Base-by-base conservation (phyloP, 208 protist genomes). In the Blechomonas ayalai region DNA sequence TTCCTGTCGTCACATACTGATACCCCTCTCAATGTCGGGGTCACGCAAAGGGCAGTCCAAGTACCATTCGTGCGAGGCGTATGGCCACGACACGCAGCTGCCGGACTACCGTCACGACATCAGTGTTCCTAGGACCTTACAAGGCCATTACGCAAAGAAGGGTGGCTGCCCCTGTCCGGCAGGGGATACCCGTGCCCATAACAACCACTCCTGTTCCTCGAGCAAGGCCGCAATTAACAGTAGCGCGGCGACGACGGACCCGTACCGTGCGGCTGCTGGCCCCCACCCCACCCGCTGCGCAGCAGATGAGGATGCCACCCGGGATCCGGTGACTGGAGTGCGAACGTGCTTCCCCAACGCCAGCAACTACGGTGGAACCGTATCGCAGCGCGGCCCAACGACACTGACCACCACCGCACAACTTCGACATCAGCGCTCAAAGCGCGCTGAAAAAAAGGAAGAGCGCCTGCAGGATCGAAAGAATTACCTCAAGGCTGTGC, bases 341-440 rank as follows among this genome's bases (percentile, higher is more conserved):
- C 70, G 70, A 39, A 48, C 63, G 26, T 16, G 40, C 22, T 87
- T 82, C 54, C 78, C 78, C 10, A 87, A 87, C 58, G 37, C 64
- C 5, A 59, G 59, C 28, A 82, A 82, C 67, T 87, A 87, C 57
- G 70, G 73, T 31, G 78, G 78, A 4, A 87, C 78, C 19, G 73
- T 58, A 18, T 50, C 41, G 3, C 49, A 76, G 31, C 64, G 61
- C 33, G 59, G 58, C 24, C 36, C 54, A 2, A 50, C 59, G 16
- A 50, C 44, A 4, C 68, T 77, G 36, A 66, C 50, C 26, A 63
- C 52, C n/a, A 66, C 62, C 35, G 45, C 57, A 1, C 49, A 49
- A 28, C 51, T 57, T 26, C 50, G 47, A n/a, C 19, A 38, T 16
- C 49, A 50, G 28, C 52, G 53, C 23, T 13, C 40, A 5, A 20